Evolutionary conservation across 2,329 filamentous ascomycete genomes (phyloP), one percentile per base, ranked within the genome.

Genomic region (Endothia cerciana): DNA sequence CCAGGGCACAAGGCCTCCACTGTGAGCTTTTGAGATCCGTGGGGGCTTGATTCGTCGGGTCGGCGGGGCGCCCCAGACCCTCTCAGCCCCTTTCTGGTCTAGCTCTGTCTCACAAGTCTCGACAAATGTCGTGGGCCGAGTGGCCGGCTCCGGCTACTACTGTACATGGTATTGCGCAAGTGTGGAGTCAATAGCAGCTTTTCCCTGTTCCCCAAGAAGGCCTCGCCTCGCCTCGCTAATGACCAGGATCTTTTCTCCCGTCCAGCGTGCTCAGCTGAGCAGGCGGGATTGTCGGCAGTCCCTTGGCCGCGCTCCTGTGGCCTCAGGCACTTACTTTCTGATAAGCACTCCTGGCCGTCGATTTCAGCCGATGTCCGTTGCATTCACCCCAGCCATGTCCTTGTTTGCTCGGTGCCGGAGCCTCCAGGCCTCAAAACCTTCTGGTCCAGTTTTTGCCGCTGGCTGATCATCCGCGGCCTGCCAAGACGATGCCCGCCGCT

Each of bases 341-440:
- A 1, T 7, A 6, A 19, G 10, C 55, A 58, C 55, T 11, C 55
- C 55, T 4, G n/a, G 33, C n/a, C 55, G 55, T 58, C 62, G 22
- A n/a, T 43, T 19, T 55, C 40, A 41, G 22, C n/a, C 58, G 40
- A 25, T 41, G 25, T 19, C 15, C 8, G 41, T n/a, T 65, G 64
- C 36, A 63, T 63, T 11, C 47, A 63, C 64, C 49, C 65, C 53
- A 62, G 43, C 51, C 62, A 65, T 65, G 19, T 25, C 22, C 53
- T 61, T 65, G 41, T 64, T 45, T 51, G 13, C n/a, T 55, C 5
- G 25, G 2, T 33, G 47, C 62, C 41, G 17, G 43, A 40, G 45
- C 3, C 38, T 28, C 17, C 15, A 58, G 49, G 45, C 43, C 19
- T 28, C 28, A 17, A 25, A 25, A n/a, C n/a, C n/a, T n/a, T n/a